Base-by-base conservation (phyloP, 2,329 filamentous ascomycete species). In the Ceratocystis cacaofunesta region DNA sequence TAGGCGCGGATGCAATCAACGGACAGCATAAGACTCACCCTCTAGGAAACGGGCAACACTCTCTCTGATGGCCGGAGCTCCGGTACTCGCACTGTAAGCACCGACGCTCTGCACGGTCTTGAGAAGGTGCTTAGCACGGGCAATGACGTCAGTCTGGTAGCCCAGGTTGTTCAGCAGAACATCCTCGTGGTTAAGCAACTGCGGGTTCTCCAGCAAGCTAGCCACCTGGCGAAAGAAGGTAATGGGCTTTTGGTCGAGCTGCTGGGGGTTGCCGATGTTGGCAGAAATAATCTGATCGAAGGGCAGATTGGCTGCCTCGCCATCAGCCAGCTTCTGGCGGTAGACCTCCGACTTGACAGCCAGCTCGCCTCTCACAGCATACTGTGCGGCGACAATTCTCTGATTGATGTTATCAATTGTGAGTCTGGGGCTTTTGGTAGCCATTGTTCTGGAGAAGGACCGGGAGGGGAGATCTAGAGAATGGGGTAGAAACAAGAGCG, bases 261-360 rank as follows among this genome's bases (percentile, higher is more conserved):
- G 94, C 78, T 99, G 94, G 3, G 94, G 94, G 80, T 99, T 99
- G 73, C 94, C 94, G 73, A 99, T 99, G 79, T 99, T 99, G 77
- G 94, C 94, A 69, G 89, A 92, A 78, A 99, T 92, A 76, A 99
- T 87, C 68, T 90, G 83, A 71, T 89, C 81, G 76, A 99, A 99
- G 61, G 94, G 92, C 62, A 97, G 81, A 72, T 75, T 74, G 19
- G 44, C 46, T 67, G 72, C 75, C 70, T 75, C 80, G 71, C 82
- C 84, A 69, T 84, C 82, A 69, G 79, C 78, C 68, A 96, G 80
- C 72, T 83, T 81, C 64, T 87, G 86, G 68, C 92, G 87, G 78
- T 92, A 96, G 76, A 90, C 83, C 78, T 99, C 94, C 15, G 91
- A 94, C 78, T 89, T 90, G 74, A 95, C 88, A 66, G 94, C 92